Evolutionary conservation across 805 yeast genomes (phyloP), one percentile per base, ranked within the genome.

Genomic region (Hanseniaspora thailandica): DNA sequence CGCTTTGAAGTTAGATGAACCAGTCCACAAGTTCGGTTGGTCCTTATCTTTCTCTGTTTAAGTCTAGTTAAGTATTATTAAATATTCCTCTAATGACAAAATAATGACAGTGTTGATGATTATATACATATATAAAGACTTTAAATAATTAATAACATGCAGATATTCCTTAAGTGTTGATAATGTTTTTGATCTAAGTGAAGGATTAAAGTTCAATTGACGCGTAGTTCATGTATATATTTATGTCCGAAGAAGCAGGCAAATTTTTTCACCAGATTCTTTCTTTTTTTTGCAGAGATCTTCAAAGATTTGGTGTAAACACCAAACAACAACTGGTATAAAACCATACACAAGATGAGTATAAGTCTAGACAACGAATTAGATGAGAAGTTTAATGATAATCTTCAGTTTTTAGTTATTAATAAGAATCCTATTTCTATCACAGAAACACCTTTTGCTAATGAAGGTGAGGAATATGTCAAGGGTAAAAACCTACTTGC

Each of bases 21-120:
- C 96, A 60, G 95, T 93, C 67, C 98, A 93, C 82, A 89, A 93
- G 81, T 78, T 93, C 66, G 98, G 98, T 73, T 78, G 87, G 76
- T 86, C 96, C 55, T 78, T 93, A 71, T 79, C 95, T 60, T 90
- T 90, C 77, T 74, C 95, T 63, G 95, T 95, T 71, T 90, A 82
- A 71, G 56, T 9, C 15, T 34, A 49, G 41, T 38, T 22, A 3
- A n/a, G 12, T 38, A 38, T 20, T 17, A 44, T 22, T 15, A 45
- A 12, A 22, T 28, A 34, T 34, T 23, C 34, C 26, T 17, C 19
- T 44, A 17, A 28, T 31, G 26, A 19, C 17, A 44, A 28, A 22
- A 30, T 38, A 13, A 38, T 22, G 41, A 38, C 34, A 31, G 12
- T 13, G 12, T 31, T 31, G 34, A 31, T 31, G 15, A 31, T 31